Base-by-base conservation (phyloP, 176 grass and related monocot species). In the Eleusine indica region DNA sequence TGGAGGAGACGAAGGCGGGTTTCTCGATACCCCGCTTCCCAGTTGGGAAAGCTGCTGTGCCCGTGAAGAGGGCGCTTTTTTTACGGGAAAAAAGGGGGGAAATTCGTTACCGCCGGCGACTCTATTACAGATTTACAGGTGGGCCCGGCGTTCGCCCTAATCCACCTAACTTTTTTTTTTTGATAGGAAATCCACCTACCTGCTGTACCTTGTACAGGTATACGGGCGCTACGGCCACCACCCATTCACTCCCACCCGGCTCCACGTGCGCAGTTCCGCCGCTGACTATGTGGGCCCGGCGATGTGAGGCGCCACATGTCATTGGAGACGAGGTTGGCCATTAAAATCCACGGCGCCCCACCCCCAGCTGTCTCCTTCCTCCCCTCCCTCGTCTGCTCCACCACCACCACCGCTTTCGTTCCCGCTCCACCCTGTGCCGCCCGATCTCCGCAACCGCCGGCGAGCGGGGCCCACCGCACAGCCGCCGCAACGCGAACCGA, bases 371-470 rank as follows among this genome's bases (percentile, higher is more conserved):
- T 66, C 70, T 17, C 58, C 70, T 74, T 74, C 19, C 65, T 60
- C 74, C 4, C 35, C 4, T 7, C 16, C 39, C 61, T 46, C 80
- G 47, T 42, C 84, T 62, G 83, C 73, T 82, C 88, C 84, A 61
- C 79, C 83, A 52, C 83, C 83, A 72, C 66, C 60, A 11, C 9
- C 52, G 65, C 48, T 25, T 68, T 35, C 48, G 19, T 68, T 19
- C 43, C 64, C 82, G 35, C 76, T 83, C 74, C 86, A 38, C 42
- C 73, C 78, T 60, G 57, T 3, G 57, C 73, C 18, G 61, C 18
- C 86, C 81, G 78, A 86, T 86, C 88, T 53, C 61, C 61, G 70
- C 40, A 21, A 7, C 28, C 46, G 49, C 78, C 79, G 79, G 58
- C 73, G 29, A 82, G 11, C 40, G 21, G 79, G 68, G n/a, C 82